These are phyloP conservation scores for Cubamyces sp. DNA, from an alignment of 768 basidiomycete genomes.

Conservation along the genomic window DNA sequence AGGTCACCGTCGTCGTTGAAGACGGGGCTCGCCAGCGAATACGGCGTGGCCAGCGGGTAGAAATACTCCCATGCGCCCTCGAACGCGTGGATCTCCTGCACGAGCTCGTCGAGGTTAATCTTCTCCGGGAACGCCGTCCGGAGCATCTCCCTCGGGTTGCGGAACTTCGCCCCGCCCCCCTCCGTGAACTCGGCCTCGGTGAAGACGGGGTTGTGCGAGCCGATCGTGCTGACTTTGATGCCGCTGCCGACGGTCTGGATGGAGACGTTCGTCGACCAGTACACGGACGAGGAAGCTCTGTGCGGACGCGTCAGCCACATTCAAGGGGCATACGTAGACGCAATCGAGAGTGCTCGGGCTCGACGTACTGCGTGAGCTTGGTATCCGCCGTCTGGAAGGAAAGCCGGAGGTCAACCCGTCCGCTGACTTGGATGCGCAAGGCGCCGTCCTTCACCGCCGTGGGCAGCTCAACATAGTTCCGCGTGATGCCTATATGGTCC, in stretches of 20 bases:
- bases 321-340: background rate
- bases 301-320: background rate
- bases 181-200: constrained; percentile 18
- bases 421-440: constrained; percentile 33
- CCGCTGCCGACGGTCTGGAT: constrained; percentile 29
- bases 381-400: constrained; percentile 20
- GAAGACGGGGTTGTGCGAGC: constrained; percentile 22
- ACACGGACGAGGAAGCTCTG: constrained; percentile 31
- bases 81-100: constrained; percentile 32
- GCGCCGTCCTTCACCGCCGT: constrained; percentile 29
- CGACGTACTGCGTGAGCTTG: constrained; percentile 24
- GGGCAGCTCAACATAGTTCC: constrained; percentile 35
- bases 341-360: background rate
- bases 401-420: constrained; percentile 31
- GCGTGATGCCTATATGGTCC: constrained; percentile 30
- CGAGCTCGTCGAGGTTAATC: constrained; percentile 31
- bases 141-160: constrained; percentile 29
- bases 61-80: constrained; percentile 35
- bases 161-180: constrained; percentile 13
- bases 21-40: constrained; percentile 35
- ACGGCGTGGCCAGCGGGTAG: constrained; percentile 32
- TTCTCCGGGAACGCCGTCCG: constrained; percentile 28
- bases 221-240: constrained; percentile 28
- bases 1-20: constrained; percentile 38
- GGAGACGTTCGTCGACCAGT: constrained; percentile 31